Conservation (phyloP, 2,329 filamentous ascomycete species). For the Cordyceps pruinosa region DNA sequence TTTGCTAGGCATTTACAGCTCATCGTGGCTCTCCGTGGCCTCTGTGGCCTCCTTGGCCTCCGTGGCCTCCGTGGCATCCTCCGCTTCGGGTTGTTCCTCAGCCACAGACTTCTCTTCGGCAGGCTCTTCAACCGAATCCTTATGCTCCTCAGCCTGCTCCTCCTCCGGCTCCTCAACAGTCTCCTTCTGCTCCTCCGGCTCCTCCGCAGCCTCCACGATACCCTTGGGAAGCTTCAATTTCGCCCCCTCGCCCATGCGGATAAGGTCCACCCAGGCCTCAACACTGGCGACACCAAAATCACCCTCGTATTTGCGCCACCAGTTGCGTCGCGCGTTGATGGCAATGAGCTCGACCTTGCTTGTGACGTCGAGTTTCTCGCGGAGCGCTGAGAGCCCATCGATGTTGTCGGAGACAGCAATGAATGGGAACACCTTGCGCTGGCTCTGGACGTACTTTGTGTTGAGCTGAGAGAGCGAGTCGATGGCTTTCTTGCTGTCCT, state of each 20-base stretch:
- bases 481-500: conserved; percentile 51
- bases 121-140: neutral
- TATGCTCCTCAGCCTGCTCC: conserved; percentile 6
- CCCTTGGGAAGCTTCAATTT: conserved; percentile 68
- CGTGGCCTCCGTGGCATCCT: conserved; percentile 27
- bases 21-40: conserved; percentile 33
- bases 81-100: conserved; percentile 17
- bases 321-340: conserved; percentile 75
- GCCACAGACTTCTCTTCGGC: neutral
- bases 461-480: conserved; percentile 63
- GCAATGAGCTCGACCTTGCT: conserved; percentile 66
- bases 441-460: conserved; percentile 62
- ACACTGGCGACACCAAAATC: conserved; percentile 55
- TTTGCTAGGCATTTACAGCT: conserved; percentile 33
- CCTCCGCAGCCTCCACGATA: conserved; percentile 40
- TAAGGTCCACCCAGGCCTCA: conserved; percentile 84
- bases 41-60: conserved; percentile 15
- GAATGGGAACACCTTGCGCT: conserved; percentile 73
- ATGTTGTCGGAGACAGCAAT: conserved; percentile 59
- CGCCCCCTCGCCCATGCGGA: conserved; percentile 77
- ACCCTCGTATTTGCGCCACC: conserved; percentile 72
- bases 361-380: conserved; percentile 48
- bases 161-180: conserved; percentile 17
- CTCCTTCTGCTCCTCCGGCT: conserved; percentile 22
- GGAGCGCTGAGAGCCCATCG: conserved; percentile 35